Conservation (phyloP, 805 yeast species). For the Isabelozyma heimii region DNA sequence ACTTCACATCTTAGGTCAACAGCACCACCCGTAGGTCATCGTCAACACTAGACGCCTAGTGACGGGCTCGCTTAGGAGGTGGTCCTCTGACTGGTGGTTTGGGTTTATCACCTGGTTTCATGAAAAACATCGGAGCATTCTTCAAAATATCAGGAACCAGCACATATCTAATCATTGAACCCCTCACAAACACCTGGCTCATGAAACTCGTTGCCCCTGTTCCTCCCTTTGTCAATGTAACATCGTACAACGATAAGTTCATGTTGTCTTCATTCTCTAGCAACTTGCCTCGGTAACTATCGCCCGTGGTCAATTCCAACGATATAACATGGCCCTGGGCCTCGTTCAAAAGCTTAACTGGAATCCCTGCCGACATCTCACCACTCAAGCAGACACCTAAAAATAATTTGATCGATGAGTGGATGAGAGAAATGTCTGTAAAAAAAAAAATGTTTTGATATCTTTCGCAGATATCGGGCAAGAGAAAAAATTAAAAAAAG, state of each 20-base stretch:
- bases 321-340: slow-evolving; percentile 86
- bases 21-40: no score
- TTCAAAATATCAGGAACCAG: slow-evolving; percentile 84
- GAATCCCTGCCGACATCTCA: slow-evolving; percentile 67
- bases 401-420: neutral
- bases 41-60: no score
- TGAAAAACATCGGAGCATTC: slow-evolving; percentile 84
- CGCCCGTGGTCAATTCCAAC: slow-evolving; percentile 81
- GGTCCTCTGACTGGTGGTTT: slow-evolving; percentile 72
- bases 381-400: no score
- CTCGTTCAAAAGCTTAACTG: slow-evolving; percentile 82
- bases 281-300: slow-evolving; percentile 82
- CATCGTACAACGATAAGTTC: slow-evolving; percentile 86
- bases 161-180: slow-evolving; percentile 82
- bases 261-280: slow-evolving; percentile 88
- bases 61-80: slow-evolving; percentile 33
- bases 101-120: slow-evolving; percentile 58
- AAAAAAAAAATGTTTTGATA: neutral
- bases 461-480: neutral
- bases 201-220: slow-evolving; percentile 74
- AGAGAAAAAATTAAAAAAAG: neutral
- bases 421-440: no score
- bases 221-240: slow-evolving; percentile 63
- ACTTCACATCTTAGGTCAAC: no score
- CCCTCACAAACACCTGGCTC: slow-evolving; percentile 86